These are phyloP conservation scores for Lasiodiplodia citricola DNA, from an alignment of 2,329 filamentous ascomycete species.

Conservation along the genomic window DNA sequence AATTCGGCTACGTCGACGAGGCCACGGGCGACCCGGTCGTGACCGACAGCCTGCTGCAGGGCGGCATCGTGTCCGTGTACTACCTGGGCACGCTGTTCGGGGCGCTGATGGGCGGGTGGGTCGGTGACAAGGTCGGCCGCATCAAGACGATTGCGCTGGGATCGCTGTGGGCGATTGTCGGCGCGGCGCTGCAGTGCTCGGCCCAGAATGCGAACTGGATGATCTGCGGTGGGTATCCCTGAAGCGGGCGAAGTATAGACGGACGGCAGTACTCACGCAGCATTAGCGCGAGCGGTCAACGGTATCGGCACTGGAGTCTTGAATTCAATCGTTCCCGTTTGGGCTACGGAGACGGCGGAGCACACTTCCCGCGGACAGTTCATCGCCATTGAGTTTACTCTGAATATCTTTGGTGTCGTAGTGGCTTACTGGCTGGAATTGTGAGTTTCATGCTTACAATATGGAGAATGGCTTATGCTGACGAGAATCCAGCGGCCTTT, in stretches of 20 bases:
- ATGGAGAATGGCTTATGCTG: neutral
- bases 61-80: conserved; percentile 42
- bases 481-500: conserved; percentile 50
- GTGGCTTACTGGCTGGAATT: conserved; percentile 60
- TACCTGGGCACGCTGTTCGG: conserved; percentile 39
- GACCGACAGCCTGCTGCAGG: conserved; percentile 36
- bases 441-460: neutral
- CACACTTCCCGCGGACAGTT: conserved; percentile 72
- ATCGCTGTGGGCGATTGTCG: conserved; percentile 42
- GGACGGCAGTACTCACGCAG: neutral
- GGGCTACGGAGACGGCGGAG: conserved; percentile 72
- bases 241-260: too few species aligned
- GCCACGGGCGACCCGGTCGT: conserved; percentile 35
- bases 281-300: conserved; percentile 62
- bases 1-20: conserved; percentile 37
- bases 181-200: conserved; percentile 68
- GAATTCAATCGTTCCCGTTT: conserved; percentile 73
- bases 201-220: conserved; percentile 72
- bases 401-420: conserved; percentile 74
- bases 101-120: conserved; percentile 34
- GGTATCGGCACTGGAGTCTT: conserved; percentile 72
- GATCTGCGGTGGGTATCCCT: conserved; percentile 62
- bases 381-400: conserved; percentile 73
- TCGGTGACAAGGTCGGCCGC: conserved; percentile 36
- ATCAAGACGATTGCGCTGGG: conserved; percentile 39